These are phyloP conservation scores for Ophiosphaerella herpotricha DNA, from an alignment of 2,329 filamentous ascomycete species.

Conservation along the genomic window DNA sequence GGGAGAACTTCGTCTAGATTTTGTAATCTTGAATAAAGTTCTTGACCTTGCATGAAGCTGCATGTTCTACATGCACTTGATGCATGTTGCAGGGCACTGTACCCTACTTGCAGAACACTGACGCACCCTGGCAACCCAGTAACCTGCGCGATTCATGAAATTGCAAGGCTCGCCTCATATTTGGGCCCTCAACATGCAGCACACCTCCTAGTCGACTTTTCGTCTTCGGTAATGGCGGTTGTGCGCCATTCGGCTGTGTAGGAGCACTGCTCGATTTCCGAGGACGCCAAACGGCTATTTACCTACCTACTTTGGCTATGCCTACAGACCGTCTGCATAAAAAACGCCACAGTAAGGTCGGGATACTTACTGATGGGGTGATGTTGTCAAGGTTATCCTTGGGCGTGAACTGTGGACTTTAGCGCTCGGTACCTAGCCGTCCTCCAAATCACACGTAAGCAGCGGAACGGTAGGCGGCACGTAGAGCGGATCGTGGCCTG, in stretches of 20 bases:
- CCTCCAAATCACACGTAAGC: slow-evolving; percentile 7
- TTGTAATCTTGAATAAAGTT: not conserved
- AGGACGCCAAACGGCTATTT: not conserved
- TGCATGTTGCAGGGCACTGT: slow-evolving; percentile 16
- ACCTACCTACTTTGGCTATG: not conserved
- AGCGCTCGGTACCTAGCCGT: not conserved
- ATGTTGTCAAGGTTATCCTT: not conserved
- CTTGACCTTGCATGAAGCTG: not conserved
- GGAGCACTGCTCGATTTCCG: not conserved
- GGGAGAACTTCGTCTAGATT: not conserved
- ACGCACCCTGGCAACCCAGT: slow-evolving; percentile 6
- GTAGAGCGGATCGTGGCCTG: slow-evolving; percentile 25
- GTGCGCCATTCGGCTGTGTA: not conserved
- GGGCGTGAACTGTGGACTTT: not conserved
- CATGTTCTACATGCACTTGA: slow-evolving; percentile 9
- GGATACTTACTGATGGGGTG: not conserved
- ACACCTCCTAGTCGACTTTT: too few relatives aligned
- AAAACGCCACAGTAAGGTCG: not conserved
- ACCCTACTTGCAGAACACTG: slow-evolving; percentile 4
- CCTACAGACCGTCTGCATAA: not conserved
- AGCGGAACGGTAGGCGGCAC: slow-evolving; percentile 11
- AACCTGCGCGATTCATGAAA: slow-evolving; percentile 2
- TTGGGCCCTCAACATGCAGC: too few relatives aligned
- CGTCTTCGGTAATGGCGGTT: too few relatives aligned
- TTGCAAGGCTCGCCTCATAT: too few relatives aligned